Percentiles rank a stretch among this genome's conserved stretches.
Evolutionary conservation across 768 basidiomycete genomes (phyloP).

Genomic region (Leccinum fibrillosum): DNA sequence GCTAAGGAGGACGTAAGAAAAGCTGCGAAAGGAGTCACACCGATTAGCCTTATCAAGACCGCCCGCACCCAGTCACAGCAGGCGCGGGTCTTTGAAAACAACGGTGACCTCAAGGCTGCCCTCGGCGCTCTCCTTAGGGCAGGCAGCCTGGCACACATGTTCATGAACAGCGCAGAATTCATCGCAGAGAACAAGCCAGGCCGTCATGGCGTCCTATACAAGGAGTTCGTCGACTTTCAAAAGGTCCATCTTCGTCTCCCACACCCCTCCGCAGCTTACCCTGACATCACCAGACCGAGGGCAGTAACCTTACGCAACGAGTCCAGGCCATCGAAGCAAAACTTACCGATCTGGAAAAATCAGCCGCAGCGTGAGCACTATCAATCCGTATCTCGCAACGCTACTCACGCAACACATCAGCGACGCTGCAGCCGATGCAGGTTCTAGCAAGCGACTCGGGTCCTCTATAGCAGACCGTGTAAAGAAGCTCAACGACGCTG

Average conservation of each 20-base stretch:
- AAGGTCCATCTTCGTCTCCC: constrained; percentile 44
- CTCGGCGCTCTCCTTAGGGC: constrained; percentile 59
- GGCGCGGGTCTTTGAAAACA: constrained; percentile 51
- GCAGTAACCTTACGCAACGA: constrained; percentile 35
- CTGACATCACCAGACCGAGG: constrained; percentile 34
- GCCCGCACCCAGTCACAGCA: constrained; percentile 55
- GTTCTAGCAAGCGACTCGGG: constrained; percentile 45
- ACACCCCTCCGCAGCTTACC: constrained; percentile 9
- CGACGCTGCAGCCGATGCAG: constrained; percentile 22
- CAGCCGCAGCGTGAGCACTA: constrained; percentile 28
- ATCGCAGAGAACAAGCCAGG: constrained; percentile 44
- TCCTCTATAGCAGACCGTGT: constrained; percentile 80
- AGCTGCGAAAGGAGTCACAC: constrained; percentile 55
- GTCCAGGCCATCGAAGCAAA: constrained; percentile 45
- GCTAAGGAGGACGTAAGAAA: constrained; percentile 48
- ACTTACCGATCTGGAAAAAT: constrained; percentile 45
- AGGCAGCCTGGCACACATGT: constrained; percentile 53
- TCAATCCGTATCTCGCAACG: constrained; percentile 4
- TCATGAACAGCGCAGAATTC: constrained; percentile 61
- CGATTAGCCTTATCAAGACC: constrained; percentile 56
- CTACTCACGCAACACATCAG: constrained; percentile 16
- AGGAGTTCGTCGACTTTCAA: constrained; percentile 63
- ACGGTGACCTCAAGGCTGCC: constrained; percentile 60
- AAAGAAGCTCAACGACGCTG: constrained; percentile 68
- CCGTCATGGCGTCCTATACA: constrained; percentile 53